Percentiles rank a stretch among this genome's conserved stretches.
Evolutionary conservation across 305 asterid species (phyloP).

Genomic region (Fraxinus sp.): DNA sequence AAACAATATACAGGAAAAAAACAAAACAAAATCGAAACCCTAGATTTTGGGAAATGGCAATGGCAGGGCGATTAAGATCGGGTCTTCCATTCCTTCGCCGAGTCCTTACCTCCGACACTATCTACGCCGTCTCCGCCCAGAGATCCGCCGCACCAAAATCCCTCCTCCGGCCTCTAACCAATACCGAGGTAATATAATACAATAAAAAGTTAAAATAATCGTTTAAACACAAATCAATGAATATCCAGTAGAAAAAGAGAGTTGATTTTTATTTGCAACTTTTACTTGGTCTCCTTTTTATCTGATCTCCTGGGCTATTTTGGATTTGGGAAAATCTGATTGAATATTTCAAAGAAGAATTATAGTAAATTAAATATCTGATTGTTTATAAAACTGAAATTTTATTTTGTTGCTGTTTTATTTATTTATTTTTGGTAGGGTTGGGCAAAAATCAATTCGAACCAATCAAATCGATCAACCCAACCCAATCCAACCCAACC

Average conservation of each 20-base stretch:
- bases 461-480: too few species aligned
- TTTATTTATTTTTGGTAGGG: not conserved
- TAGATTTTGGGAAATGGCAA: conserved; percentile 23
- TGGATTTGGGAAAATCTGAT: not conserved
- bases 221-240: not conserved
- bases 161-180: conserved; percentile 38
- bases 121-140: conserved; percentile 38
- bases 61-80: conserved; percentile 47
- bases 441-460: too few species aligned
- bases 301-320: not conserved
- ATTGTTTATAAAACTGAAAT: not conserved
- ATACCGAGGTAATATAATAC: conserved; percentile 39
- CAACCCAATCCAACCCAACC: too few species aligned
- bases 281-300: not conserved
- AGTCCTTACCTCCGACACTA: conserved; percentile 20
- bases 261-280: not conserved
- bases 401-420: not conserved
- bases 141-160: conserved; percentile 46
- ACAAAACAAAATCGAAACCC: conserved; percentile 7
- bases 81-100: conserved; percentile 34
- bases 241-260: not conserved
- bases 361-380: not conserved
- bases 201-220: not conserved
- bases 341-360: not conserved
- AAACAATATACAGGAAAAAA: not conserved